Base-by-base conservation (phyloP, 768 basidiomycete species). In the Lactifluus pinguis region DNA sequence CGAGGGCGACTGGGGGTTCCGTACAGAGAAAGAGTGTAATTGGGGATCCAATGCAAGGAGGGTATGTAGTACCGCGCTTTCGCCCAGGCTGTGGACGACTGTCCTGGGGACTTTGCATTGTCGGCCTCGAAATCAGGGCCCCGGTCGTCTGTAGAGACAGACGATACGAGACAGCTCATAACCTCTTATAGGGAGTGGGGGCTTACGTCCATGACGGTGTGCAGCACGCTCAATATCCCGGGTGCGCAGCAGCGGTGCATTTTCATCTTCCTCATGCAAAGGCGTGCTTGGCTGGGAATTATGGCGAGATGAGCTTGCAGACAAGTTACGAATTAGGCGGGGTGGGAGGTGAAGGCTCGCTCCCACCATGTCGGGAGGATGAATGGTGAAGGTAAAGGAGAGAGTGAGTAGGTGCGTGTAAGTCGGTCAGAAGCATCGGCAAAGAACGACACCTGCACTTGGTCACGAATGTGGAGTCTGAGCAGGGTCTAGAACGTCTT, bases 1-100 rank as follows among this genome's bases (percentile, higher is more conserved):
- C 57, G 54, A 57, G 65, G 59, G 48, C 15, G 21, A 29, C 19
- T 19, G 19, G 29, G 9, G n/a, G 19, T 34, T 49, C 74, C 87
- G 63, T 68, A 89, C 87, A 85, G 73, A 19, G 84, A 83, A 15
- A 79, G 67, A 0, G 83, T 83, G 66, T 93, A 93, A 57, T 80
- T 77, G 6, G 90, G 90, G 62, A 93, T 86, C 90, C 90, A 93
- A 34, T 80, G 76, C 10, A 79, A 79, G 1, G 86, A 86, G 3
- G 90, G 90, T 55, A 92, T 76, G 62, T 92, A 92, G 69, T 92
- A 92, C 66, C 78, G 79, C 36, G 85, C 69, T 67, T 81, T 83
- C 42, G 72, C 74, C 64, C 79, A 73, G 2, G n/a, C 19, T 10
- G 66, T 41, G 32, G 52, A 53, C 44, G 56, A 34, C 32, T 29